A percentile compares a stretch with the other conserved stretches of the same genome.
Evolutionary conservation across 305 asterid species (phyloP).

Genomic region (Fraxinus baroniana): DNA sequence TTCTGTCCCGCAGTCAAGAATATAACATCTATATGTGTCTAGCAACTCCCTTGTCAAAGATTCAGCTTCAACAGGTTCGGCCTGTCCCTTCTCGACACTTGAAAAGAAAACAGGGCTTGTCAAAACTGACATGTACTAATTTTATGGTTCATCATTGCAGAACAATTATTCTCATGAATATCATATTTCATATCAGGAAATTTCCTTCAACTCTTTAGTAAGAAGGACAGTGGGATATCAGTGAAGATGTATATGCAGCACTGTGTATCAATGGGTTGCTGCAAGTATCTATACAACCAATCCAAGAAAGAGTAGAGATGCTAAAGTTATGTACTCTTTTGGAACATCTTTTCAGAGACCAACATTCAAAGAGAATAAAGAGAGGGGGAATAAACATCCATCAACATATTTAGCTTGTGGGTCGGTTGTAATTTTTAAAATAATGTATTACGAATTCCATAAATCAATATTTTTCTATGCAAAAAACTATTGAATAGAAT

Average conservation of each 20-base stretch:
- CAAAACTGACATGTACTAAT: constrained; percentile 22
- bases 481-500: neutral
- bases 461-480: constrained; percentile 4
- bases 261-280: constrained; percentile 3
- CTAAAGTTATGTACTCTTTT: neutral
- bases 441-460: neutral
- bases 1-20: constrained; percentile 66
- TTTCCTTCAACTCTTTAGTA: neutral
- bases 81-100: constrained; percentile 59
- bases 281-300: constrained; percentile 9
- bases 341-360: constrained; percentile 5
- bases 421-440: constrained; percentile 8
- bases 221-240: neutral
- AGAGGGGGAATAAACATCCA: neutral
- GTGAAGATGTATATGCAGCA: neutral
- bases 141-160: constrained; percentile 11
- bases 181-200: neutral
- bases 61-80: constrained; percentile 43
- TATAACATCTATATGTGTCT: constrained; percentile 69
- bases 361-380: constrained; percentile 3
- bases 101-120: constrained; percentile 4
- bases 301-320: neutral
- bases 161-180: constrained; percentile 7
- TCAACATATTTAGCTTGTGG: constrained; percentile 5
- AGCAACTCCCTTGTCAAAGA: constrained; percentile 63